A percentile compares a stretch with the other conserved stretches of the same genome.
Evolutionary conservation across 2,329 filamentous ascomycete species (phyloP).

Genomic region (Aspergillus quadricinctus): DNA sequence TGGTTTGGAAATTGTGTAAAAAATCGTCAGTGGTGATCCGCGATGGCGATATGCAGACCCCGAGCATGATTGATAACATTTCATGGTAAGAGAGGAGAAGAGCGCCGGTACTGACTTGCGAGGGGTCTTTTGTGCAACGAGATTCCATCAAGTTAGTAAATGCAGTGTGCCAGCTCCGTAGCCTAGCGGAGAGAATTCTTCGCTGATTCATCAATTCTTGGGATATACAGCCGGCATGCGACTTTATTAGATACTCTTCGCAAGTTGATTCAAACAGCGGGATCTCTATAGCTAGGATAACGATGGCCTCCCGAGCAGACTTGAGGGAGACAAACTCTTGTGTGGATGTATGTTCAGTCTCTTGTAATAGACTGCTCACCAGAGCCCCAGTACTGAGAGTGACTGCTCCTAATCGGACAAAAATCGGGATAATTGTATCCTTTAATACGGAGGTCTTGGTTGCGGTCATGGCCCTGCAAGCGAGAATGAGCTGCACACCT

Average conservation of each 20-base stretch:
- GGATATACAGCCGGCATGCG: slow-evolving; percentile 7
- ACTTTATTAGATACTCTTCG: slow-evolving; percentile 12
- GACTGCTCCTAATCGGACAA: slow-evolving; percentile 21
- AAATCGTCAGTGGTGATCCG: slow-evolving; percentile 19
- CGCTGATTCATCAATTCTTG: slow-evolving; percentile 14
- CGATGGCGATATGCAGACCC: slow-evolving; percentile 16
- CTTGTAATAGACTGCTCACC: slow-evolving; percentile 4
- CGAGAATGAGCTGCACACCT: slow-evolving; percentile 20
- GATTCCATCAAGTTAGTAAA: slow-evolving; percentile 17
- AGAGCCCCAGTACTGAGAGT: slow-evolving; percentile 7
- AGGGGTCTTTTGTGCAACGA: not conserved
- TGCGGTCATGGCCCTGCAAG: slow-evolving; percentile 6
- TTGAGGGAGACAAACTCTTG: slow-evolving; percentile 5
- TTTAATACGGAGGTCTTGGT: slow-evolving; percentile 19
- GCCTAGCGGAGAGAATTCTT: slow-evolving; percentile 8
- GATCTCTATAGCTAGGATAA: slow-evolving; percentile 19
- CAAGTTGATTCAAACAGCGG: slow-evolving; percentile 20
- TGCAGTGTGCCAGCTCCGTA: slow-evolving; percentile 21
- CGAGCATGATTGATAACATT: slow-evolving; percentile 19
- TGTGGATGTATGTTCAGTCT: not conserved
- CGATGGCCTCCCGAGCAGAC: slow-evolving; percentile 23
- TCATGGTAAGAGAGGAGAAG: slow-evolving; percentile 23
- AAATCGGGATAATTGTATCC: slow-evolving; percentile 25
- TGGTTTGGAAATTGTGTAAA: slow-evolving; percentile 21
- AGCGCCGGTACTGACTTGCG: slow-evolving; percentile 15